Evolutionary conservation across 805 yeast genomes (phyloP).

Genomic region (Sugiyamaella lignohabitans): DNA sequence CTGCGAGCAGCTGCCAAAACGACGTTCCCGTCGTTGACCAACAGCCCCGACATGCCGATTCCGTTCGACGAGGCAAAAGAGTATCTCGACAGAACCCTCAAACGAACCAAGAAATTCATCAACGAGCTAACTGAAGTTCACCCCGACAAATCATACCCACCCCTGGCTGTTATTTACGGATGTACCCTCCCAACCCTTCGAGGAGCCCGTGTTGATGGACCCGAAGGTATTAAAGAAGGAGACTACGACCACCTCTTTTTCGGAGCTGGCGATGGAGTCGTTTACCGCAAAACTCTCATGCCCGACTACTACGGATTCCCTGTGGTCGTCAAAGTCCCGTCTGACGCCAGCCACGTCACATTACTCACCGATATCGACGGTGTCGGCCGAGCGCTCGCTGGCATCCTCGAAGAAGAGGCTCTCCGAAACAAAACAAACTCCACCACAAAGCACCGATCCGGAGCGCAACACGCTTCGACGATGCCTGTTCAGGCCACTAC

Average conservation of each 20-base stretch:
- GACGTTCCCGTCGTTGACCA: background rate
- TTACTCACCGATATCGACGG: constrained; percentile 67
- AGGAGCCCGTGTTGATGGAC: constrained; percentile 61
- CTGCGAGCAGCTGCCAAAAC: constrained; percentile 9
- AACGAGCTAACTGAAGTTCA: constrained; percentile 47
- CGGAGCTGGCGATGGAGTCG: constrained; percentile 93
- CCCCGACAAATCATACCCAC: constrained; percentile 56
- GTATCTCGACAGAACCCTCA: constrained; percentile 58
- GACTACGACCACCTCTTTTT: constrained; percentile 69
- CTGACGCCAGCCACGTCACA: constrained; percentile 70
- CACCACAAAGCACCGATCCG: too few relatives aligned
- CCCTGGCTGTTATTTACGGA: constrained; percentile 76
- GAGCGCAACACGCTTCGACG: too few relatives aligned
- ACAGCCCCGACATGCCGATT: constrained; percentile 6
- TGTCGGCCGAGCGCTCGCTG: constrained; percentile 64
- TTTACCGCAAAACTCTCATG: constrained; percentile 73
- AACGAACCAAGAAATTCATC: constrained; percentile 51
- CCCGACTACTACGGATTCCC: constrained; percentile 73
- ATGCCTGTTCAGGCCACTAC: too few relatives aligned
- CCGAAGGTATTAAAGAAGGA: constrained; percentile 61
- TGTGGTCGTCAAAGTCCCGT: constrained; percentile 57
- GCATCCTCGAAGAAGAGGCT: constrained; percentile 41
- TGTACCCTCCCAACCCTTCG: constrained; percentile 78
- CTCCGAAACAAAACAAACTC: background rate
- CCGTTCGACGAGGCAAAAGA: constrained; percentile 48